Evolutionary conservation across 2,329 filamentous ascomycete genomes (phyloP), one percentile per base, ranked within the genome.

Genomic region (Lachnellula arida): DNA sequence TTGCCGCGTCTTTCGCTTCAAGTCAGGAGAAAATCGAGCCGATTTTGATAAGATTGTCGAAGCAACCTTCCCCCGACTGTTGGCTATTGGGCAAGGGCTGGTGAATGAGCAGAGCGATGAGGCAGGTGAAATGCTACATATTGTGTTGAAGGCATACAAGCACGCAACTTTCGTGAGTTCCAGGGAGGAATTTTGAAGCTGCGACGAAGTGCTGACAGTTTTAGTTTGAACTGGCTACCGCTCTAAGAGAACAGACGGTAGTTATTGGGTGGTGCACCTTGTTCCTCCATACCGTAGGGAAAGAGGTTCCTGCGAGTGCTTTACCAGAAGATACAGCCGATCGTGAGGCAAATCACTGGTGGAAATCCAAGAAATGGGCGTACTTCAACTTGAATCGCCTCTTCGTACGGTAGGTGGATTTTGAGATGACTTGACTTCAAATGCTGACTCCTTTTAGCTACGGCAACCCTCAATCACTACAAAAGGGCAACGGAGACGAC

Each of bases 341-440:
- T 69, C 85, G 94, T 56, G 94, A 97, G 74, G 83, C 87, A 67
- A 92, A 96, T 71, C 91, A 97, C 73, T 99, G 94, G 93, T 99
- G 93, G 93, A 99, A 97, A 78, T 89, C 92, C 61, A 97, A 97
- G 85, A 99, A 99, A 75, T 97, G 94, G 94, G 89, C 93, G 14
- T 99, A 97, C 74, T 96, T 94, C 68, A 97, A 97, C 73, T 76
- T 99, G 65, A 99, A 99, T 76, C 84, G 94, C 60, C 82, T 99
- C 17, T 99, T 94, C 70, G 92, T 97, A 65, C 84, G 91, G 89
- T 93, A 76, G 59, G 80, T 72, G 6, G 12, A n/a, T 37, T 14
- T 42, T 34, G 34, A 9, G 14, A 17, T 23, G 19, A 4, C 37
- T 46, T 42, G 15, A 40, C 25, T 51, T n/a, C 17, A 19, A n/a